Evolutionary conservation across 1,139 yeast species (phyloP), one percentile per base, ranked within the genome.

Genomic region (Geotrichum candidum): DNA sequence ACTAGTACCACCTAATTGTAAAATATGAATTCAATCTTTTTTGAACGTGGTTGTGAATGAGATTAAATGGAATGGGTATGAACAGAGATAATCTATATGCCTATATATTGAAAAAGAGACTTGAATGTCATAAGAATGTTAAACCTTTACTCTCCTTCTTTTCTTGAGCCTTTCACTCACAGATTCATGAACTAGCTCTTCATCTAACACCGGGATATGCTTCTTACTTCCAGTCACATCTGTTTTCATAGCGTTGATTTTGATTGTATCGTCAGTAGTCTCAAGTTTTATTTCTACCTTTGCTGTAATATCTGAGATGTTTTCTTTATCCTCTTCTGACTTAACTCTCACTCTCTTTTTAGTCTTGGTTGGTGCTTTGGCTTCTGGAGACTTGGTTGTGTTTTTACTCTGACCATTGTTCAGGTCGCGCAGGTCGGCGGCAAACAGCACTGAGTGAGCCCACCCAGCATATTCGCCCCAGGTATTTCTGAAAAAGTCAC

Each of bases 401-500:
- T 41, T 41, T 46, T 56, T 52, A 51, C 63, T 63, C 45, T 65
- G 54, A 41, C 90, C 92, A 67, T 83, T 83, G 63, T 84, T 80
- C 64, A 86, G 77, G 67, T 85, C 87, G 51, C 77, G 72, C 64
- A 92, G 79, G 71, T 91, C 97, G 7, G 92, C 90, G 0, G 97
- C 87, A 75, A 92, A 94, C 64, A 92, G 78, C 13, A 92, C 92
- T 18, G 94, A 87, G 70, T 92, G 98, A 0, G 98, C 98, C 99
- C 99, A 94, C 0, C 99, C 99, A 4, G 99, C 97, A 72, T 88
- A 88, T 0, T 83, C 82, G 0, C 97, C 97, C 92, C 97, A 94
- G 33, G 87, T 76, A 0, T 80, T 80, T 56, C 82, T 79, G 70
- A 92, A 88, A 71, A 82, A 84, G 5, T 71, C 69, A 50, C 94